Conservation (phyloP, 2,329 filamentous ascomycete species). For the Pyrenochaeta sp. region DNA sequence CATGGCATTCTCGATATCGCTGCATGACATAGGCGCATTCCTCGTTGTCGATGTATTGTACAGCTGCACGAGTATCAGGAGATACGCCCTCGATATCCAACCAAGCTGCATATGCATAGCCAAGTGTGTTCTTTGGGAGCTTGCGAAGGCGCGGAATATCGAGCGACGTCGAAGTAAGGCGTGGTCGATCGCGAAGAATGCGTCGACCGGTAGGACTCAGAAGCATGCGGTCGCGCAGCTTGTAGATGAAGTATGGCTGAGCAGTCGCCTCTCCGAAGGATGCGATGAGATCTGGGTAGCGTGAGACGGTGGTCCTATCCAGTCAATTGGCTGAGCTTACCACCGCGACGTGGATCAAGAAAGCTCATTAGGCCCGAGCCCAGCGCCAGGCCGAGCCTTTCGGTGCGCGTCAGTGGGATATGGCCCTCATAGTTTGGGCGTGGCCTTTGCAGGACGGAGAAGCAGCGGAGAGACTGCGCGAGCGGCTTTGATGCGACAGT, state of each 20-base stretch:
- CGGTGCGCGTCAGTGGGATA: conserved; percentile 81
- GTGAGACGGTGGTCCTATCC: conserved; percentile 1
- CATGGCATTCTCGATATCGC: conserved; percentile 94
- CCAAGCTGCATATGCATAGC: conserved; percentile 84
- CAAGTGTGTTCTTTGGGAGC: conserved; percentile 77
- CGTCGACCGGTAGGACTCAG: conserved; percentile 80
- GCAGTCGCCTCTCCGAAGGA: conserved; percentile 93
- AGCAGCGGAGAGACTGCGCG: conserved; percentile 53
- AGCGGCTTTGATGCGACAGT: background rate
- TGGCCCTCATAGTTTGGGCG: conserved; percentile 89
- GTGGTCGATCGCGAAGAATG: conserved; percentile 88
- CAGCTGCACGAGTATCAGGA: conserved; percentile 82
- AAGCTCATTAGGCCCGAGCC: conserved; percentile 68
- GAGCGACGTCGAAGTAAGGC: conserved; percentile 78
- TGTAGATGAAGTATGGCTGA: conserved; percentile 92
- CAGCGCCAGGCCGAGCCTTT: conserved; percentile 74
- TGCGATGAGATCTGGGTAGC: conserved; percentile 80
- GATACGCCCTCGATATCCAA: conserved; percentile 93
- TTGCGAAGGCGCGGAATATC: conserved; percentile 73
- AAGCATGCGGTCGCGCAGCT: conserved; percentile 92
- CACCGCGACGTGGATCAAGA: conserved; percentile 79
- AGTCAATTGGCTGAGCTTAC: conserved; percentile 50
- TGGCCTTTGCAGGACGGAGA: conserved; percentile 86
- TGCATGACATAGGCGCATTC: conserved; percentile 99
- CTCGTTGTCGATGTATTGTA: conserved; percentile 91